These are phyloP conservation scores for Leccinum imitatum DNA, from an alignment of 768 basidiomycete genomes.

Conservation along the genomic window DNA sequence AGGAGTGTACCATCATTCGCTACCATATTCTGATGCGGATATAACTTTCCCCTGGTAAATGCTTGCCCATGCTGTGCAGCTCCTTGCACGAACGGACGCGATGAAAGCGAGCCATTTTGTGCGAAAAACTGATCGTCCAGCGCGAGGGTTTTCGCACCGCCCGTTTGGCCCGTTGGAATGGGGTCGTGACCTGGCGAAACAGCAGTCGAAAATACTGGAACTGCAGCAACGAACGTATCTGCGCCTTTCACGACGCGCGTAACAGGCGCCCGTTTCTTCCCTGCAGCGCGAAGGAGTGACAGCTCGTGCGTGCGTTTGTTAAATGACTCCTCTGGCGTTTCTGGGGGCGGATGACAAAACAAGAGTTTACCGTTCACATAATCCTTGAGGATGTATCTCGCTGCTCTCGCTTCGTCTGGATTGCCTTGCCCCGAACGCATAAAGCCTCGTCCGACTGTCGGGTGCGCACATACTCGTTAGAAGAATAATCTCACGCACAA, in stretches of 20 bases:
- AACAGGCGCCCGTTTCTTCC: slow-evolving; percentile 87
- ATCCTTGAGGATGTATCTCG: slow-evolving; percentile 92
- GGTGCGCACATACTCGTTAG: slow-evolving; percentile 17
- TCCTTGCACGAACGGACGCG: slow-evolving; percentile 66
- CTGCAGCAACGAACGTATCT: slow-evolving; percentile 68
- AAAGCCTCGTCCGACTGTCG: slow-evolving; percentile 86
- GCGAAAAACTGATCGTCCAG: slow-evolving; percentile 86
- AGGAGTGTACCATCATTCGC: slow-evolving; percentile 77
- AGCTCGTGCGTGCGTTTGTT: slow-evolving; percentile 69
- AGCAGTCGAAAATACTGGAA: neutral
- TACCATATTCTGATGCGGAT: slow-evolving; percentile 83
- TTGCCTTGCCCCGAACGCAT: slow-evolving; percentile 93
- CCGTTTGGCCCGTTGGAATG: slow-evolving; percentile 30
- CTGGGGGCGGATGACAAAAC: slow-evolving; percentile 89
- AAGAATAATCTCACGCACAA: neutral
- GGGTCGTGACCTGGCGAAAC: slow-evolving; percentile 18
- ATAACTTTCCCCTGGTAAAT: slow-evolving; percentile 63
- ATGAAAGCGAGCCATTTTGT: slow-evolving; percentile 45
- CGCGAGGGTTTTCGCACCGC: slow-evolving; percentile 55
- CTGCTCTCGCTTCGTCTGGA: slow-evolving; percentile 93
- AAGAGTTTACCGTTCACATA: slow-evolving; percentile 94
- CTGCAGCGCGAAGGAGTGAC: slow-evolving; percentile 54
- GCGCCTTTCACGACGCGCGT: slow-evolving; percentile 84
- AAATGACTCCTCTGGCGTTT: slow-evolving; percentile 60
- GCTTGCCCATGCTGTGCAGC: slow-evolving; percentile 53